Evolutionary conservation across 1,284 basidiomycete genomes (phyloP).

Genomic region (Cutaneotrichosporon sp.): DNA sequence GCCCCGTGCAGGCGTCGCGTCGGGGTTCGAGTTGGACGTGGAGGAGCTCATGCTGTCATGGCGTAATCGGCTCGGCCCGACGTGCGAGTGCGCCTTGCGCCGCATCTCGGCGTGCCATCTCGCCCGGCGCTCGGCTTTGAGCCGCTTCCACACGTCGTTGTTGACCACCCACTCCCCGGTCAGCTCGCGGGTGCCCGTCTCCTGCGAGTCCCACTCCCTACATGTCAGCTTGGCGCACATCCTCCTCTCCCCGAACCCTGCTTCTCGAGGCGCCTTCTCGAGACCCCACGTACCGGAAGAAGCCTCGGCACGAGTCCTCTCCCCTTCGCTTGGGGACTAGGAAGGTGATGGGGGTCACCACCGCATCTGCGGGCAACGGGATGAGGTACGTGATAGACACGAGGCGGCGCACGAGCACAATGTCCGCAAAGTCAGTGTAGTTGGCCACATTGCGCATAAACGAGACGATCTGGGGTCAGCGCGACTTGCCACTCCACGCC

Average conservation of each 20-base stretch:
- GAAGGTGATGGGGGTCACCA: conserved; percentile 94
- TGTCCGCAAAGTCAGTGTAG: conserved; percentile 79
- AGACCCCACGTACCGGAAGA: conserved; percentile 26
- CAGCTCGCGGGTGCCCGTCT: conserved; percentile 74
- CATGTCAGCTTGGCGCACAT: conserved; percentile 1
- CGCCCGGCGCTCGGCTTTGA: conserved; percentile 76
- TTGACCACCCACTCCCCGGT: conserved; percentile 96
- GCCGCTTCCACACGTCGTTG: conserved; percentile 77
- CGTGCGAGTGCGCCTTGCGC: conserved; percentile 2
- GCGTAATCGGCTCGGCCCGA: conserved; percentile 11
- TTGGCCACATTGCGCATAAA: conserved; percentile 78
- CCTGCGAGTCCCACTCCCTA: conserved; percentile 64
- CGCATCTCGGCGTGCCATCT: conserved; percentile 21
- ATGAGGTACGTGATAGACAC: conserved; percentile 77
- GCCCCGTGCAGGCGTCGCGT: background rate
- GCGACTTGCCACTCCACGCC: too few relatives aligned
- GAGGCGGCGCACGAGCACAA: conserved; percentile 73
- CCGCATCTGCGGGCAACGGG: conserved; percentile 85
- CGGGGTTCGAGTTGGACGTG: background rate
- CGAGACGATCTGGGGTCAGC: conserved; percentile 28
- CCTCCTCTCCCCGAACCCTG: too few relatives aligned
- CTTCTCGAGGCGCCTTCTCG: too few relatives aligned
- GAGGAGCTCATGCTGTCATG: conserved; percentile 1
- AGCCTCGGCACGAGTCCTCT: conserved; percentile 51
- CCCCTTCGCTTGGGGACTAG: conserved; percentile 75